Percentiles rank a stretch among this genome's conserved stretches.
phyloP scores from a whole-genome alignment of 2,329 filamentous ascomycete genomes.

The Xylaria sp. region DNA sequence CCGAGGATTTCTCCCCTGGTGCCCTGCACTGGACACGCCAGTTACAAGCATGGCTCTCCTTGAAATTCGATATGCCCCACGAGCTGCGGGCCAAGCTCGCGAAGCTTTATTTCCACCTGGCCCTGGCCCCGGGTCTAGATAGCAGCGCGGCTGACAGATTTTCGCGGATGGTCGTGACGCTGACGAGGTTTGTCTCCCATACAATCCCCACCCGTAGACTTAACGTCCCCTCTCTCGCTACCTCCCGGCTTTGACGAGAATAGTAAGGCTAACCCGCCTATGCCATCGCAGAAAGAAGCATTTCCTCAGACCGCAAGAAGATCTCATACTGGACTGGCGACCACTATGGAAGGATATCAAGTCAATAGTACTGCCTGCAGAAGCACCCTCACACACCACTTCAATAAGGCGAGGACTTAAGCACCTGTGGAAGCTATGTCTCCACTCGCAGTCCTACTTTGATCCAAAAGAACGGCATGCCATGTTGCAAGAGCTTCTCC shows the following conservation, averaged over 20 bases:
- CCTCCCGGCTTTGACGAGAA: conserved; percentile 19
- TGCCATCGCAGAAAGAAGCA: conserved; percentile 79
- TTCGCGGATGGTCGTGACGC: conserved; percentile 92
- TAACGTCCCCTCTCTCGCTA: background rate
- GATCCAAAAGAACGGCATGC: conserved; percentile 85
- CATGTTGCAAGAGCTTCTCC: conserved; percentile 83
- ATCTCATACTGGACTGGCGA: conserved; percentile 92
- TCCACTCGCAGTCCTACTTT: conserved; percentile 92
- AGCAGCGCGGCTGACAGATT: conserved; percentile 86
- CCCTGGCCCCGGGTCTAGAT: conserved; percentile 90
- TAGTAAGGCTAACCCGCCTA: conserved; percentile 27
- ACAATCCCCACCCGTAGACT: background rate
- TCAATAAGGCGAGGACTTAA: conserved; percentile 67
- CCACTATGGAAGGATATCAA: conserved; percentile 95
- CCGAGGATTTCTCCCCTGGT: conserved; percentile 93
- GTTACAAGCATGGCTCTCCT: conserved; percentile 90
- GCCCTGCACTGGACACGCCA: conserved; percentile 98
- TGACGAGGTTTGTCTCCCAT: conserved; percentile 80
- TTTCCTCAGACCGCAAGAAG: conserved; percentile 89
- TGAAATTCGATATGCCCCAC: conserved; percentile 96
- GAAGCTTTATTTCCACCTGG: conserved; percentile 92
- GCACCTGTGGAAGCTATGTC: conserved; percentile 85
- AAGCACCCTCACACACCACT: conserved; percentile 75
- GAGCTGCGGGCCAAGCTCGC: conserved; percentile 85
- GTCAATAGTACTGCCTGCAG: conserved; percentile 85